These are phyloP conservation scores for Echinochloa phyllopogon DNA, from an alignment of 176 grass and related monocot genomes.

Conservation along the genomic window DNA sequence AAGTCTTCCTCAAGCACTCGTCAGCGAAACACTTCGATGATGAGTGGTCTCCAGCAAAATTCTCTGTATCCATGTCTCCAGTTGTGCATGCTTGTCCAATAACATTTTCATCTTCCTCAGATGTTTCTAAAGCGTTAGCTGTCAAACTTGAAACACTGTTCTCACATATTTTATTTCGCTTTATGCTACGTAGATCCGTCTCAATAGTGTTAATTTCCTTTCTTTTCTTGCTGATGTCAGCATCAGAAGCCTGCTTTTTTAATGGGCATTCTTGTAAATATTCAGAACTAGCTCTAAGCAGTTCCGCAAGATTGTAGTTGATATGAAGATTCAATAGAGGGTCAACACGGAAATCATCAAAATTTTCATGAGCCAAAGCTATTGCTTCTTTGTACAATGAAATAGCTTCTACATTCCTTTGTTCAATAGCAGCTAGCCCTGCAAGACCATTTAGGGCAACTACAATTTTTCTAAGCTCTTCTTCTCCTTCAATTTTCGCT, in stretches of 20 bases:
- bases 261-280: slow-evolving; percentile 72
- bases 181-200: slow-evolving; percentile 56
- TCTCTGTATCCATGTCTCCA: slow-evolving; percentile 35
- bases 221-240: slow-evolving; percentile 53
- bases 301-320: slow-evolving; percentile 86
- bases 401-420: slow-evolving; percentile 70
- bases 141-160: slow-evolving; percentile 40
- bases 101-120: slow-evolving; percentile 41
- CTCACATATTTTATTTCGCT: slow-evolving; percentile 64
- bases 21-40: slow-evolving; percentile 78
- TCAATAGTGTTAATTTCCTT: slow-evolving; percentile 54
- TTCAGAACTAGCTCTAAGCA: slow-evolving; percentile 70
- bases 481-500: slow-evolving; percentile 95
- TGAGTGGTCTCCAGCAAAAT: slow-evolving; percentile 48
- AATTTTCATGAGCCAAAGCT: slow-evolving; percentile 72
- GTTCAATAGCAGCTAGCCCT: slow-evolving; percentile 87
- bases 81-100: slow-evolving; percentile 10
- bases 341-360: slow-evolving; percentile 82
- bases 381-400: slow-evolving; percentile 92
- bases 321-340: slow-evolving; percentile 96
- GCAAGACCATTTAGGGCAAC: slow-evolving; percentile 94
- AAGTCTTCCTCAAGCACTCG: slow-evolving; percentile 81
- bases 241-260: slow-evolving; percentile 51
- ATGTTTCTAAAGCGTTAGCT: slow-evolving; percentile 47
- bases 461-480: slow-evolving; percentile 91